Conservation (phyloP, 306 rosid genomes). For the Canavalia gladiata region DNA sequence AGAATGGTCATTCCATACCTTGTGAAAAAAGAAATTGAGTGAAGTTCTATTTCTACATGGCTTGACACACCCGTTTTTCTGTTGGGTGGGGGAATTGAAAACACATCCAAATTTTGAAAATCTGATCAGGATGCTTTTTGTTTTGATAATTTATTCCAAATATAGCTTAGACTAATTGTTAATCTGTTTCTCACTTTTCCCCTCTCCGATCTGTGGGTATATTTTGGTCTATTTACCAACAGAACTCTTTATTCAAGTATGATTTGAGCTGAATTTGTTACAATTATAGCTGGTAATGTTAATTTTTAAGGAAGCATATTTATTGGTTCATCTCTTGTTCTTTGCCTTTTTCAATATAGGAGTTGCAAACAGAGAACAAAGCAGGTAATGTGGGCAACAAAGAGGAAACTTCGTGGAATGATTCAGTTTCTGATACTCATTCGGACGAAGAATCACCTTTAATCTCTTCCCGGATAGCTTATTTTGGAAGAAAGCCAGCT, state of each 20-base stretch:
- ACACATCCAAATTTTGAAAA: neutral
- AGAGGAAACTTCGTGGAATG: constrained; percentile 55
- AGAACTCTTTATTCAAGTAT: neutral
- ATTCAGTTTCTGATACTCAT: constrained; percentile 56
- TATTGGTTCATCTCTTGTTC: constrained; percentile 31
- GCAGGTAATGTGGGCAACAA: constrained; percentile 51
- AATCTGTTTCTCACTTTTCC: neutral
- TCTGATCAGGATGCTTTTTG: neutral
- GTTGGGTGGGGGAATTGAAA: neutral
- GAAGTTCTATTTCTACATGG: neutral
- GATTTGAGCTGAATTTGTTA: constrained; percentile 3
- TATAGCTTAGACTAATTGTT: constrained; percentile 14
- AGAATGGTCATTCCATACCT: constrained; percentile 1
- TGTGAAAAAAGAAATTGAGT: constrained; percentile 22
- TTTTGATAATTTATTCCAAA: constrained; percentile 4
- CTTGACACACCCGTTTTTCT: neutral
- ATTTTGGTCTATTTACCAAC: constrained; percentile 12
- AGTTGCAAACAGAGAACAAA: constrained; percentile 83
- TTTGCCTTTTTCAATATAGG: constrained; percentile 60
- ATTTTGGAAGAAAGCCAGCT: constrained; percentile 66
- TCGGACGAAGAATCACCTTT: constrained; percentile 85
- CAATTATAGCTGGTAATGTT: constrained; percentile 11
- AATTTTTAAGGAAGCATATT: constrained; percentile 32
- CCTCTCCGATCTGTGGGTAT: constrained; percentile 4
- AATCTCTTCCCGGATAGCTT: constrained; percentile 78